Conservation (phyloP, 192 early-diverging fungal genomes). For the Martensiomyces pterosporus region DNA sequence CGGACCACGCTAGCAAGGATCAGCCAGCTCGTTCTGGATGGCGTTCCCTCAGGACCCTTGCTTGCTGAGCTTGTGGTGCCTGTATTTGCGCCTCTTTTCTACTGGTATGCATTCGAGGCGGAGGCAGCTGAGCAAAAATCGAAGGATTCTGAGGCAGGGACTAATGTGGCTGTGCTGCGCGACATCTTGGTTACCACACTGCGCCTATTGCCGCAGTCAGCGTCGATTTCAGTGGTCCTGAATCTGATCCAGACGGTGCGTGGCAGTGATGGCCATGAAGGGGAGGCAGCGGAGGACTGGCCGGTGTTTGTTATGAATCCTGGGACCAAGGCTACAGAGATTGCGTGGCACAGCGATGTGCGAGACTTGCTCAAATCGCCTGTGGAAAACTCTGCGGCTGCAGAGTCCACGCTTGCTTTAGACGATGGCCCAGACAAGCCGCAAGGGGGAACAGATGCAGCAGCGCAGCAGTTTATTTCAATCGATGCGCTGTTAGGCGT, state of each 20-base stretch:
- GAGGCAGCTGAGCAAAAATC: constrained; percentile 32
- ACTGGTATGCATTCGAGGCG: constrained; percentile 52
- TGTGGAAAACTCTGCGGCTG: too few relatives aligned
- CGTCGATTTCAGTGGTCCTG: constrained; percentile 18
- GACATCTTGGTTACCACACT: constrained; percentile 16
- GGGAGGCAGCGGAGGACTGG: constrained; percentile 25
- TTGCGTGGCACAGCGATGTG: too few relatives aligned
- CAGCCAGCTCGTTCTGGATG: constrained; percentile 55
- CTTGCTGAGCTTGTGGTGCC: constrained; percentile 55
- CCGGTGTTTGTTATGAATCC: constrained; percentile 20
- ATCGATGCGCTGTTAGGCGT: constrained; percentile 64
- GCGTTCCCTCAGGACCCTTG: constrained; percentile 56
- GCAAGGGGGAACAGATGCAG: constrained; percentile 14
- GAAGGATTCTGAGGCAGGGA: constrained; percentile 21
- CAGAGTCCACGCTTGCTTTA: too few relatives aligned
- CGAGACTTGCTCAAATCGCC: too few relatives aligned
- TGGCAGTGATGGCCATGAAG: constrained; percentile 10
- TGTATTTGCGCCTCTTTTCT: constrained; percentile 53
- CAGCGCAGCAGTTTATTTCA: constrained; percentile 55
- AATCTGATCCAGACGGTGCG: constrained; percentile 22
- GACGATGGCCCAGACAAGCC: neutral
- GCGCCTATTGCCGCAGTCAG: constrained; percentile 16
- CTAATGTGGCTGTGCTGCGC: constrained; percentile 51
- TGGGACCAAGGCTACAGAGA: neutral
- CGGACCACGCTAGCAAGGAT: constrained; percentile 44